Conservation (phyloP, 345 rosid species). For the Balakata baccata region DNA sequence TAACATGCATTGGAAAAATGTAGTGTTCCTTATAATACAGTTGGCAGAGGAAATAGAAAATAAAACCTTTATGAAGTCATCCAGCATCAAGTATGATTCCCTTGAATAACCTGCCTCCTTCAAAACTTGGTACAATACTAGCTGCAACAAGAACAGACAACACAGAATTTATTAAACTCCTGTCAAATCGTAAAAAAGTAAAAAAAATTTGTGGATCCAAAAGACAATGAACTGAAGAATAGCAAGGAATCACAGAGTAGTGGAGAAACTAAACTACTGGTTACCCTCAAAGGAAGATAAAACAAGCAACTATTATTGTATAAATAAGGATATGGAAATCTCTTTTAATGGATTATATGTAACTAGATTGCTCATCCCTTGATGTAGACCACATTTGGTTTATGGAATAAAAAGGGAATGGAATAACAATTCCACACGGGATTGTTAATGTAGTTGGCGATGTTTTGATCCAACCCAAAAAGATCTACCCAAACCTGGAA, state of each 20-base stretch:
- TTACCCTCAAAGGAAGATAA: not conserved
- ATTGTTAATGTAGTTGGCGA: no score
- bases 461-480: no score
- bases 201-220: not conserved
- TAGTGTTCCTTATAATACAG: no score
- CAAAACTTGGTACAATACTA: conserved; percentile 54
- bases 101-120: conserved; percentile 58
- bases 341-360: not conserved
- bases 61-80: conserved; percentile 53
- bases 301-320: no score
- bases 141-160: conserved; percentile 33
- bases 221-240: not conserved
- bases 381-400: no score
- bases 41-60: not conserved
- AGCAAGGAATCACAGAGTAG: not conserved
- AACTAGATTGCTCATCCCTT: no score
- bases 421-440: no score
- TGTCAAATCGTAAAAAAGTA: not conserved
- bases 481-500: no score
- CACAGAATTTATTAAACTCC: not conserved
- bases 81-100: conserved; percentile 48
- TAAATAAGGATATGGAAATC: not conserved
- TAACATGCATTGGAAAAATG: not conserved
- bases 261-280: not conserved
- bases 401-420: no score